These are phyloP conservation scores for Pythium folliculosum DNA, from an alignment of 352 stramenopile species.

Conservation along the genomic window DNA sequence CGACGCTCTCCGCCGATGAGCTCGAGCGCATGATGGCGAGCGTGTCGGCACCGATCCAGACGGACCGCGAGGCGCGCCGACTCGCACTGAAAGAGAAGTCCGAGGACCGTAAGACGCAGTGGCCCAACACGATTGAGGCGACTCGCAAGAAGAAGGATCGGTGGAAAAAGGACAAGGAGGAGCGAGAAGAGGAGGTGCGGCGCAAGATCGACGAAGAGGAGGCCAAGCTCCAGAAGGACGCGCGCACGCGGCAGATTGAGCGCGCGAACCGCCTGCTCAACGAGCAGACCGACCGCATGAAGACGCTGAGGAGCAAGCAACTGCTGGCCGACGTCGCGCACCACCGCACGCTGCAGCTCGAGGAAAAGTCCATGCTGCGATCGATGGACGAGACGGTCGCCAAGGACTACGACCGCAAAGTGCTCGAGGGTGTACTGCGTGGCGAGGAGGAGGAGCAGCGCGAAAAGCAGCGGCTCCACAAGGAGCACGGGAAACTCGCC, in stretches of 20 bases:
- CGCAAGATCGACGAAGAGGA: conserved; percentile 82
- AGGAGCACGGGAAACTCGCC: conserved; percentile 55
- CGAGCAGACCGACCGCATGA: conserved; percentile 93
- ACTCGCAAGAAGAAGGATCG: conserved; percentile 89
- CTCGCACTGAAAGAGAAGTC: conserved; percentile 74
- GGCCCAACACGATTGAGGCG: conserved; percentile 92
- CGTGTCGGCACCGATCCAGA: conserved; percentile 64
- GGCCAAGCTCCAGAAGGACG: conserved; percentile 64
- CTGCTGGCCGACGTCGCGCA: conserved; percentile 86
- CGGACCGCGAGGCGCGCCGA: conserved; percentile 65
- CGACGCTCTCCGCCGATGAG: conserved; percentile 58
- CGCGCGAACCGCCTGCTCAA: conserved; percentile 86
- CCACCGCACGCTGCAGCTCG: conserved; percentile 80
- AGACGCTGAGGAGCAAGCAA: conserved; percentile 86
- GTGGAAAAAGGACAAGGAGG: conserved; percentile 90
- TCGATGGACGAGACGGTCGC: conserved; percentile 52
- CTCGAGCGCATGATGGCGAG: conserved; percentile 73
- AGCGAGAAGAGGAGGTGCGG: conserved; percentile 74
- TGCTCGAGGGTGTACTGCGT: conserved; percentile 51
- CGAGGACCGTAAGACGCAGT: conserved; percentile 79
- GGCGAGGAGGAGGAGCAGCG: conserved; percentile 55
- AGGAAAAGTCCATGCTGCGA: conserved; percentile 68
- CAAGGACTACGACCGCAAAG: conserved; percentile 44
- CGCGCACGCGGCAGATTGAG: conserved; percentile 83
- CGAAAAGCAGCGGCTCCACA: conserved; percentile 43